Percentiles rank a stretch among this genome's conserved stretches.
Conservation (phyloP, 2,329 filamentous ascomycete species). For the Seiridium cupressi region DNA sequence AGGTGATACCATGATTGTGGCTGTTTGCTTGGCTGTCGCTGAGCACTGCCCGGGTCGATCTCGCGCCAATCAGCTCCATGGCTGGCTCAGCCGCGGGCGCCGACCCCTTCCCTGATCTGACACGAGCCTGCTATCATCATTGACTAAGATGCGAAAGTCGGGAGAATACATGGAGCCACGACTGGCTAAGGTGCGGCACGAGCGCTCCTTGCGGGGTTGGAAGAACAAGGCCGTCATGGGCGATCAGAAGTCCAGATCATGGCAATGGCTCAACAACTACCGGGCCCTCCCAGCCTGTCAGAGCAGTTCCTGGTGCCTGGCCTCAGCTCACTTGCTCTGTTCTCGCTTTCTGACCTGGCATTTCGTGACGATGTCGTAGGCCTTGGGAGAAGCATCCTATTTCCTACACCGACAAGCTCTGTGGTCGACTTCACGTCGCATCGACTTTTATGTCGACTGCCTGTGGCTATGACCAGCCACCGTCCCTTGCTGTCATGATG, state of each 20-base stretch:
- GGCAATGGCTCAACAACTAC: background rate
- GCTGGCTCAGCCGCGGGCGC: background rate
- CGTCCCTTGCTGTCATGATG: background rate
- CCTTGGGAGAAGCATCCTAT: background rate
- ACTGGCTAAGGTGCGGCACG: background rate
- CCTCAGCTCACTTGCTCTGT: background rate
- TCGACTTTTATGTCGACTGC: background rate
- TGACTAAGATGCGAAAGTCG: too few species aligned
- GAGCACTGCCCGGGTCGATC: background rate
- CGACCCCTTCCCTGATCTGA: background rate
- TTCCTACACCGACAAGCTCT: too few species aligned
- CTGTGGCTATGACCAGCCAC: conserved; percentile 1
- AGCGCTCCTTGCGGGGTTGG: background rate
- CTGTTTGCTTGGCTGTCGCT: background rate
- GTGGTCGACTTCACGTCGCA: too few species aligned
- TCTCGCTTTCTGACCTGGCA: background rate
- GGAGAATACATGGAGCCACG: too few species aligned
- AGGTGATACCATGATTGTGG: background rate
- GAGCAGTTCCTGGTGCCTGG: background rate
- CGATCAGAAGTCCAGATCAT: background rate
- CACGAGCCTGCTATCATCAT: background rate
- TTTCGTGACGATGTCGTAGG: background rate
- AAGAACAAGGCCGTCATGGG: background rate
- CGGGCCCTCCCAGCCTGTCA: background rate
- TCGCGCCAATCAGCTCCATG: conserved; percentile 3